Evolutionary conservation across 495 filamentous ascomycete genomes (phyloP).

Genomic region (Neurospora sublineolata): DNA sequence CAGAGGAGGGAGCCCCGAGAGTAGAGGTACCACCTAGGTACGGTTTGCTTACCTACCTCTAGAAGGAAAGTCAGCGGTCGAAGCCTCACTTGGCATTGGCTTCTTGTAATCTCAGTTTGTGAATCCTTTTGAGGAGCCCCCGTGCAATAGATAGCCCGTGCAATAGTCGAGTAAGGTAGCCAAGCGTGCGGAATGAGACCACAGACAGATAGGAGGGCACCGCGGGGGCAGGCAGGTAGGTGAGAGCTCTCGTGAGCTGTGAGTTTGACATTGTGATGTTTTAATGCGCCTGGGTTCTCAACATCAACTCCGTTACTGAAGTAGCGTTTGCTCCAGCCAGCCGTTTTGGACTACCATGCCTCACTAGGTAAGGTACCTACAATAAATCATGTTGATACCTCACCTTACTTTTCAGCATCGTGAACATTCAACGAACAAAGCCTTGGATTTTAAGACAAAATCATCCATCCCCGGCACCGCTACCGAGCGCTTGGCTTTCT

Average conservation of each 20-base stretch:
- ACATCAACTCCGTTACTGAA: not conserved
- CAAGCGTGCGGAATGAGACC: not conserved
- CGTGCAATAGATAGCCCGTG: not conserved
- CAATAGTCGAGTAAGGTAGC: not conserved
- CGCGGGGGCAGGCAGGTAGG: not conserved
- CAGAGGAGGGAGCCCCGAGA: not conserved
- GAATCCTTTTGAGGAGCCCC: not conserved
- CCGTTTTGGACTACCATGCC: not conserved
- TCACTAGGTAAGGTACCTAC: no score
- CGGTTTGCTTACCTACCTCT: not conserved
- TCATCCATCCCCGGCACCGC: not conserved
- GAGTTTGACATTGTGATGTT: not conserved
- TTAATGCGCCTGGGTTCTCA: not conserved
- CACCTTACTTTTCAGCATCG: not conserved
- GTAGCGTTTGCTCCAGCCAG: not conserved
- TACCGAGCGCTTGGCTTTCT: not conserved
- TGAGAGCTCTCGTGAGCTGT: not conserved
- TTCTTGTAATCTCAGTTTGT: not conserved
- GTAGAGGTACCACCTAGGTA: no score
- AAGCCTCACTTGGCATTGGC: not conserved
- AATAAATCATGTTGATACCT: not conserved
- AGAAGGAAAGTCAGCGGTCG: not conserved
- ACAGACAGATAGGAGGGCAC: not conserved
- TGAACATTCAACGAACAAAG: not conserved
- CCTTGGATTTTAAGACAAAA: not conserved